Conservation (phyloP, 2,329 filamentous ascomycete species). For the Colletotrichum tanaceti region DNA sequence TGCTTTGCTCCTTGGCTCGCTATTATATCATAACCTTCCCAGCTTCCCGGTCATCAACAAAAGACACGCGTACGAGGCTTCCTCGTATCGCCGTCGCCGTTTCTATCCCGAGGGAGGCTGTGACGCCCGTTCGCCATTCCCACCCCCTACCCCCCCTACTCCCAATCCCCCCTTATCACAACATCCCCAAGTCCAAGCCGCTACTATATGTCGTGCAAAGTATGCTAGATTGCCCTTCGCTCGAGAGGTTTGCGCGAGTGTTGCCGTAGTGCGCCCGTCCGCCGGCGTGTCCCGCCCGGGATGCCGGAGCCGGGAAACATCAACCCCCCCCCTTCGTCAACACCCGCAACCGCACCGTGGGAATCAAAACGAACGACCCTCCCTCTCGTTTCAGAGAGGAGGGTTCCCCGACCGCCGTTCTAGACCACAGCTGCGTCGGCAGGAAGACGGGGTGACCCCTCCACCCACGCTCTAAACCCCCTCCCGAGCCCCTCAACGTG, state of each 20-base stretch:
- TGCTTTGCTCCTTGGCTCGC: background rate
- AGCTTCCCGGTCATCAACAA: background rate
- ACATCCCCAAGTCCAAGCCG: slow-evolving; percentile 1
- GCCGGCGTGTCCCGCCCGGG: slow-evolving; percentile 26
- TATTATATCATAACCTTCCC: slow-evolving; percentile 8
- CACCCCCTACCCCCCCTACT: background rate
- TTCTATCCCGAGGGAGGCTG: slow-evolving; percentile 38
- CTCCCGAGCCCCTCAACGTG: background rate
- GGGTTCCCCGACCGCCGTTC: slow-evolving; percentile 5
- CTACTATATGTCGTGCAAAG: background rate
- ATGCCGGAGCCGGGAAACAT: slow-evolving; percentile 29
- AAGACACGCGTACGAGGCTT: slow-evolving; percentile 10
- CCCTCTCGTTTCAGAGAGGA: background rate
- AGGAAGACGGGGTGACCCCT: slow-evolving; percentile 16
- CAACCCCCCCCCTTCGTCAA: background rate
- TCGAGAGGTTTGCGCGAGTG: slow-evolving; percentile 6
- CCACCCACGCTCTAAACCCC: background rate
- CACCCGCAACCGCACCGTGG: slow-evolving; percentile 7
- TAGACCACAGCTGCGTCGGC: slow-evolving; percentile 16
- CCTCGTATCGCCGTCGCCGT: slow-evolving; percentile 14
- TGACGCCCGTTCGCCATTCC: slow-evolving; percentile 6
- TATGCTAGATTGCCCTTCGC: slow-evolving; percentile 11
- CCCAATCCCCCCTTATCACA: background rate
- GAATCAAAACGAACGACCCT: slow-evolving; percentile 3
- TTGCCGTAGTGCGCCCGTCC: slow-evolving; percentile 8